Percentiles rank a stretch among this genome's conserved stretches.
These are phyloP conservation scores for Thraustotheca clavata DNA, from an alignment of 352 stramenopile genomes.

Conservation along the genomic window DNA sequence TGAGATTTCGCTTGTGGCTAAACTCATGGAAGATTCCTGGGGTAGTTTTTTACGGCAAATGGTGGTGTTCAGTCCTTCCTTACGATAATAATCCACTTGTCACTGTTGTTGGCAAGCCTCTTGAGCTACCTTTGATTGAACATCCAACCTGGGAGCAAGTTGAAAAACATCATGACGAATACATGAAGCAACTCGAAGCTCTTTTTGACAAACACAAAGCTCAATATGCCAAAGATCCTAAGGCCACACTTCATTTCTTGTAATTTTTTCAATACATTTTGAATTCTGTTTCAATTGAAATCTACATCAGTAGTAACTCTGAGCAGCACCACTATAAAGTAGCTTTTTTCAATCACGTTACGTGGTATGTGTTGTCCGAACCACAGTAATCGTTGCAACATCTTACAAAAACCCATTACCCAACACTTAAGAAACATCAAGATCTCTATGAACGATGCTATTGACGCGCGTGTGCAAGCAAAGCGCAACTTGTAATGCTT, in stretches of 20 bases:
- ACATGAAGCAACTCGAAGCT: conserved; percentile 68
- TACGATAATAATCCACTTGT: conserved; percentile 61
- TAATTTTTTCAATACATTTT: no score
- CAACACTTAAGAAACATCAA: no score
- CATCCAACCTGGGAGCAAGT: conserved; percentile 84
- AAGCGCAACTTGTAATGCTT: no score
- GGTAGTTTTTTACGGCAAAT: conserved; percentile 61
- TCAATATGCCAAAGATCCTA: conserved; percentile 61
- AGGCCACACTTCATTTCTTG: conserved; percentile 42
- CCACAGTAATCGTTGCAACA: no score
- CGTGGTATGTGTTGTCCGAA: no score
- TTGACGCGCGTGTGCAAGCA: no score
- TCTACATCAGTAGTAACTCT: no score
- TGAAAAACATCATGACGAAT: conserved; percentile 79
- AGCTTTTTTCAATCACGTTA: no score
- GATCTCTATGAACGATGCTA: no score
- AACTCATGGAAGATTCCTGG: conserved; percentile 81
- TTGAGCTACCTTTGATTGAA: conserved; percentile 79
- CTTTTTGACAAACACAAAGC: conserved; percentile 85
- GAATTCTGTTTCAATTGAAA: no score
- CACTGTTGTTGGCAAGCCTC: conserved; percentile 82
- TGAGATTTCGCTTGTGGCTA: conserved; percentile 63
- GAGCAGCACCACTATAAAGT: no score
- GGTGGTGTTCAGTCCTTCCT: conserved; percentile 79
- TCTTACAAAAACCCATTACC: no score